Conservation (phyloP, 1,284 basidiomycete genomes). For the Melampsora americana region DNA sequence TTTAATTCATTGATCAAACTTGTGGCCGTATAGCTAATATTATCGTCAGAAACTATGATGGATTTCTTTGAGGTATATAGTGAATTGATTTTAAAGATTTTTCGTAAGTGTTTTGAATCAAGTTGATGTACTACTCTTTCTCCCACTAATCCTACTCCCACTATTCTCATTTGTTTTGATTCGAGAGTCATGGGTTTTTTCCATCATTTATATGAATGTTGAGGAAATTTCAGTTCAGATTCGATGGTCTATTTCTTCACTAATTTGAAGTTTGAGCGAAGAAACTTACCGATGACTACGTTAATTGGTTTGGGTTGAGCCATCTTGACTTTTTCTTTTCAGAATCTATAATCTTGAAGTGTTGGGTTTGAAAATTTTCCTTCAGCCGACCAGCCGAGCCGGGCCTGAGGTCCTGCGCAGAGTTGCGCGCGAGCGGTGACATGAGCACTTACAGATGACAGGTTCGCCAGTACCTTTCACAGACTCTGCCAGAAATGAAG, state of each 20-base stretch:
- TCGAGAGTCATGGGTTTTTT: not conserved
- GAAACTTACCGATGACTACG: slow-evolving; percentile 34
- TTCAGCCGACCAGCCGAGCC: too few species aligned
- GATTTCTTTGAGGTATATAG: slow-evolving; percentile 28
- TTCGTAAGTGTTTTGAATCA: not conserved
- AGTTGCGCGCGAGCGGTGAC: too few species aligned
- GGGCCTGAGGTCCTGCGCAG: too few species aligned
- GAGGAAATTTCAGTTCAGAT: not conserved
- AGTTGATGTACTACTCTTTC: slow-evolving; percentile 38
- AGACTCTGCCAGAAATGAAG: too few species aligned
- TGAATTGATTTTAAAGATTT: slow-evolving; percentile 25
- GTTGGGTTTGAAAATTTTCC: too few species aligned
- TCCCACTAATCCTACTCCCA: slow-evolving; percentile 39
- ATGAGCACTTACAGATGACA: too few species aligned
- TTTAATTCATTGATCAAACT: slow-evolving; percentile 25
- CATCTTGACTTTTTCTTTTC: slow-evolving; percentile 9
- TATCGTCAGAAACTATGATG: not conserved
- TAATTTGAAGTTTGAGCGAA: not conserved
- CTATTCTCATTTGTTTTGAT: not conserved
- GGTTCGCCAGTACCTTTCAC: too few species aligned
- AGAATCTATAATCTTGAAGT: not conserved
- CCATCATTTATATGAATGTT: not conserved
- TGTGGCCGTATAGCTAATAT: not conserved
- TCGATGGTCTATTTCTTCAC: not conserved
- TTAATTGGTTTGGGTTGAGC: slow-evolving; percentile 24